Base-by-base conservation (phyloP, 306 rosid species). In the Vigna unguiculata region DNA sequence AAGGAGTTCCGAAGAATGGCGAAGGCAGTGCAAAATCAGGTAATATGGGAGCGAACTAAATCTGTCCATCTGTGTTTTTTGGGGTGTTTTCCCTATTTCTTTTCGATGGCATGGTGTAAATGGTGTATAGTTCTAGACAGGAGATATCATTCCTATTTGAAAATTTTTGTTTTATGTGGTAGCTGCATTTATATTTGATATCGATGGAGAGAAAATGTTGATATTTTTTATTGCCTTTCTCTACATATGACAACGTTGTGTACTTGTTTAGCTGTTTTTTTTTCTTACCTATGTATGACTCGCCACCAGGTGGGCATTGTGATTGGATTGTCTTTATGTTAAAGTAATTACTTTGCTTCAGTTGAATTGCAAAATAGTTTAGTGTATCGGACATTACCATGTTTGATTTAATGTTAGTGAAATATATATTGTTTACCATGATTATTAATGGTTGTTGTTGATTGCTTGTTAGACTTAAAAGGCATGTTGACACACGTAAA, bases 1-100 rank as follows among this genome's bases (percentile, higher is more conserved):
- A 92, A 95, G 76, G 99, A 92, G 79, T 92, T 95, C 59, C 54
- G 84, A 1, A 88, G 91, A 24, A 92, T 92, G 96, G 96, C 97
- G 3, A 88, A 87, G 54, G 93, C 97, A 0, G 88, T 95, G 4
- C 66, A 72, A 2, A 88, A 95, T 79, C 99, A 95, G 99, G 98
- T 95, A 71, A 46, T 12, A 17, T 36, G 6, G 17, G 14, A 19
- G 12, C 5, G 1, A 2, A 2, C 1, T 24, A 2, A 40, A 4
- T 43, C 2, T 0, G 14, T 10, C 0, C 13, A 5, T 14, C 4
- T 78, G 24, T 51, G 36, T 51, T 34, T 32, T 38, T 13, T 8
- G 20, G 2, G 15, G 30, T 9, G 15, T 3, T 1, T 3, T 53
- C 30, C 4, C 2, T 9, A 15, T 53, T 20, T 53, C 15, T 4